Evolutionary conservation across 2,329 filamentous ascomycete genomes (phyloP), one percentile per base, ranked within the genome.

Genomic region (Ophiostoma triangulosporum): DNA sequence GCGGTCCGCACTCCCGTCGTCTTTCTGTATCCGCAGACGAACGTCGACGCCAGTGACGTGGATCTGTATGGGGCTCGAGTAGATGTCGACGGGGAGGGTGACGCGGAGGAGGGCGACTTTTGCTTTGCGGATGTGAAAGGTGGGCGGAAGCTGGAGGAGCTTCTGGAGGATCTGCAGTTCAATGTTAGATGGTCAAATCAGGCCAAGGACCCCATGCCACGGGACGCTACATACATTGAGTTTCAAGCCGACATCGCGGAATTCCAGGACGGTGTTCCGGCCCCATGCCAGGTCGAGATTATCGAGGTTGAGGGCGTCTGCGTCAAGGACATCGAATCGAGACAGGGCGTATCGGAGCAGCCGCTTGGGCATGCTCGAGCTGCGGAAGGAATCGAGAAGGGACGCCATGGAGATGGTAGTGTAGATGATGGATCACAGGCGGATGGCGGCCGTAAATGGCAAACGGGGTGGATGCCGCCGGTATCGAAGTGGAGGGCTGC

Each of bases 31-130:
- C 60, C 74, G 75, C 24, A 87, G 63, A 56, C 81, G 77, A 31
- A 94, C 76, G 59, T 90, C 79, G 57, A 96, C 80, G 20, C 88
- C 89, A 60, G 91, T 81, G 22, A 91, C 76, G 63, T 95, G 86
- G 61, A 91, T 80, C 29, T 78, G 73, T 64, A 97, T 94, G 27
- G 88, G 83, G 60, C 84, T 90, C 52, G 81, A 84, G 66, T 90
- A 89, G 59, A 96, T 83, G 66, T 96, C 88, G 64, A 93, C 83
- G 12, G 91, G 88, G 50, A 97, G 77, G 7, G 85, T 94, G 52
- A 96, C 72, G 62, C 86, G 84, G 24, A 97, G 77, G 6, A 85
- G 73, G 3, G 85, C 71, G 51, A 95, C 80, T 59, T 81, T 83
- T 54, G 91, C 90, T 64, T 81, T 83, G 51, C 80, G 77, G 12